Base-by-base conservation (phyloP, 805 yeast species). In the Candida ortonii region DNA sequence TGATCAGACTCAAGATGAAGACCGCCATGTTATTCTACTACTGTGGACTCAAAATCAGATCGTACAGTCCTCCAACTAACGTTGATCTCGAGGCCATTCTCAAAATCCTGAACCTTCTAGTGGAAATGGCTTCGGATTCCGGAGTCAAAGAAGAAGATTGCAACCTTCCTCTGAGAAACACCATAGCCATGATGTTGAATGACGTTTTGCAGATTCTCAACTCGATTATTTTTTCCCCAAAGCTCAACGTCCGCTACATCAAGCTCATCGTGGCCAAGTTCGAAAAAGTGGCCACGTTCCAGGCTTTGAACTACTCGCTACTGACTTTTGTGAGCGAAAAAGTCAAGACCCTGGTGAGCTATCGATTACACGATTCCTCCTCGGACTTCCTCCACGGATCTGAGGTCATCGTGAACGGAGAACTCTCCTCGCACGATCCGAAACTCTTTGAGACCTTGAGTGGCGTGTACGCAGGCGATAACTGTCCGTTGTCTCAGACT, bases 201-300 rank as follows among this genome's bases (percentile, higher is more conserved):
- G 52, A 45, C 19, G 8, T 47, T n/a, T 12, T 45, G 20, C 15
- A 34, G 2, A 33, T 33, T 6, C 31, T 49, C 30, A 43, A 44
- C 28, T 28, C 42, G 3, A 22, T 47, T 8, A 16, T 38, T 5
- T 39, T 33, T 20, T 33, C 42, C 9, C 35, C 30, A 4, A 13
- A 23, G 9, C 15, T 46, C 16, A 36, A 36, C 20, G 20, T 28
- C 3, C 25, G 24, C 9, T 33, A 27, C 15, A 12, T 45, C 2
- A 25, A 28, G 16, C 22, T 46, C 19, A 33, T 46, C 15, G 21
- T 36, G 13, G 11, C 34, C 12, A 47, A 43, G 24, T 38, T 49
- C 22, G 41, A 41, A 21, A 33, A 34, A 14, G 9, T 45, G 3
- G 20, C 38, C 10, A 19, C 33, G 3, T 38, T 36, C 22, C 29